A percentile compares a stretch with the other conserved stretches of the same genome.
Conservation (phyloP, 192 early-diverging fungal species). For the Coemansia pectinata region DNA sequence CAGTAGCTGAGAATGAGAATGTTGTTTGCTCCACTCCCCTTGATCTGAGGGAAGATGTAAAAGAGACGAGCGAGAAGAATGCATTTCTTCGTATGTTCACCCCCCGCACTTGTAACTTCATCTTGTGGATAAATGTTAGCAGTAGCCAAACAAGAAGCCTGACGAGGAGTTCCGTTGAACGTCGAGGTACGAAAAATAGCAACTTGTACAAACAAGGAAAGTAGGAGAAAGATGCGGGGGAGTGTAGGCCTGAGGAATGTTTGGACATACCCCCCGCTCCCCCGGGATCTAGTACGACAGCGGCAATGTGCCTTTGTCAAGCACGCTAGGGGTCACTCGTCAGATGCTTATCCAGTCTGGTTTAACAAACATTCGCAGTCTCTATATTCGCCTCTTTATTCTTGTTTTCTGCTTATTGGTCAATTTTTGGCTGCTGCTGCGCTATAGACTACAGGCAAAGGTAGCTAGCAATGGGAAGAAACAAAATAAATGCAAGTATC, state of each 20-base stretch:
- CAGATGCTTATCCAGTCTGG: neutral
- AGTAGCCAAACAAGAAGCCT: conserved; percentile 1
- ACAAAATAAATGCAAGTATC: conserved; percentile 54
- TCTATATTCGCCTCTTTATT: neutral
- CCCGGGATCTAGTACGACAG: neutral
- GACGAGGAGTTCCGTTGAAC: neutral
- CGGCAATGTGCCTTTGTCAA: neutral
- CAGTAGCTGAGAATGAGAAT: neutral
- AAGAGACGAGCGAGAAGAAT: conserved; percentile 2
- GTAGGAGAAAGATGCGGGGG: neutral
- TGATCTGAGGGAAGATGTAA: neutral
- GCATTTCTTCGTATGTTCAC: neutral
- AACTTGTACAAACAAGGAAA: neutral
- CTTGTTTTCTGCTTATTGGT: conserved; percentile 1
- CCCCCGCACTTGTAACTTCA: neutral
- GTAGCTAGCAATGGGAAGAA: conserved; percentile 43
- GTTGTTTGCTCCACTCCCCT: neutral
- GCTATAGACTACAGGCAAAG: neutral
- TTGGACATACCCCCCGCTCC: neutral
- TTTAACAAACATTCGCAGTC: neutral
- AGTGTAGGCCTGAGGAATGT: neutral
- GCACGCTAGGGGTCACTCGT: neutral
- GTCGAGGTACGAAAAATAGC: neutral
- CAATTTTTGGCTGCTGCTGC: neutral
- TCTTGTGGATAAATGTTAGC: neutral